These are phyloP conservation scores for Neoascochyta sp. DNA, from an alignment of 2,329 filamentous ascomycete species.

Conservation along the genomic window DNA sequence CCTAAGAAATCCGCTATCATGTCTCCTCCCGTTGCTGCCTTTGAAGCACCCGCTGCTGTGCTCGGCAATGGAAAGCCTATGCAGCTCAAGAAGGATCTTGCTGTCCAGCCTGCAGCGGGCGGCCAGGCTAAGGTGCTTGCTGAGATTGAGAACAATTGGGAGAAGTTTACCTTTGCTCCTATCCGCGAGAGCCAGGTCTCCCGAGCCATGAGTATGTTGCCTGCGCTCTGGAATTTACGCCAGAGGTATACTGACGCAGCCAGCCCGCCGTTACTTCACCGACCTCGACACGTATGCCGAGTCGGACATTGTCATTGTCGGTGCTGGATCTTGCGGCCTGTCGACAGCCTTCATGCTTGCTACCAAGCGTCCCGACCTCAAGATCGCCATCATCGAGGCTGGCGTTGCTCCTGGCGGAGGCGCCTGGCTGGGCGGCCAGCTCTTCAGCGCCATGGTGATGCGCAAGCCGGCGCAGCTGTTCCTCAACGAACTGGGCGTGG, in stretches of 20 bases:
- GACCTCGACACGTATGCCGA: slow-evolving; percentile 88
- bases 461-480: slow-evolving; percentile 87
- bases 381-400: slow-evolving; percentile 87
- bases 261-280: slow-evolving; percentile 76
- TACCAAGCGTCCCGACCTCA: slow-evolving; percentile 79
- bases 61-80: slow-evolving; percentile 30
- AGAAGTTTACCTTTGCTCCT: slow-evolving; percentile 73
- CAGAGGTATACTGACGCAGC: slow-evolving; percentile 2
- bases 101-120: slow-evolving; percentile 47
- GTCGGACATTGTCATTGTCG: slow-evolving; percentile 89
- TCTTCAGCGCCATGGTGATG: slow-evolving; percentile 95
- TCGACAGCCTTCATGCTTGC: slow-evolving; percentile 81
- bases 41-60: slow-evolving; percentile 58
- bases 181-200: slow-evolving; percentile 92
- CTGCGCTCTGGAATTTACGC: neutral
- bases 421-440: slow-evolving; percentile 89
- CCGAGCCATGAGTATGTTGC: slow-evolving; percentile 68
- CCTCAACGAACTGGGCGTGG: slow-evolving; percentile 73
- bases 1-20: slow-evolving; percentile 48
- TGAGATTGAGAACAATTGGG: slow-evolving; percentile 73
- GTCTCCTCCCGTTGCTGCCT: slow-evolving; percentile 70
- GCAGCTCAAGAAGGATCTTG: slow-evolving; percentile 40
- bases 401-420: slow-evolving; percentile 80
- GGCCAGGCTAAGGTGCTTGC: slow-evolving; percentile 55
- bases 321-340: slow-evolving; percentile 83